Percentiles rank a stretch among this genome's conserved stretches.
Evolutionary conservation across 2,329 filamentous ascomycete species (phyloP).

Genomic region (Venturia carpophila): DNA sequence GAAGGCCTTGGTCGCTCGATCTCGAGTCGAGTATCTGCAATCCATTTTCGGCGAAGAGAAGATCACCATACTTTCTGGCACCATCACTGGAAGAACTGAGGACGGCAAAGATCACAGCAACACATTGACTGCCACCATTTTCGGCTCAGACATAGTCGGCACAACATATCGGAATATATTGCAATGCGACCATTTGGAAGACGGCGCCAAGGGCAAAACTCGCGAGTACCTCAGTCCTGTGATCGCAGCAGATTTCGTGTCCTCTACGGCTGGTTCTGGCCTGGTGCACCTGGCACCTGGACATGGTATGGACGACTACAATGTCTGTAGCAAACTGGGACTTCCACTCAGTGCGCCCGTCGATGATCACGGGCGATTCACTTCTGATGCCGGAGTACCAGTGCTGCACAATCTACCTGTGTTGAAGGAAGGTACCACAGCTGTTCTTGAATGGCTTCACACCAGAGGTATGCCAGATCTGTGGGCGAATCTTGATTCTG

Average conservation of each 20-base stretch:
- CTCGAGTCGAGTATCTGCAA: constrained; percentile 52
- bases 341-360: constrained; percentile 71
- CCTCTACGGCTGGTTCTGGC: constrained; percentile 81
- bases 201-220: constrained; percentile 32
- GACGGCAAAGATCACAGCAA: constrained; percentile 42
- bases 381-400: constrained; percentile 63
- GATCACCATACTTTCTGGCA: constrained; percentile 57
- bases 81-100: constrained; percentile 34
- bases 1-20: constrained; percentile 50
- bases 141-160: constrained; percentile 13
- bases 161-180: constrained; percentile 10
- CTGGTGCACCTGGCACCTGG: constrained; percentile 93
- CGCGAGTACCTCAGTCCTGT: constrained; percentile 51
- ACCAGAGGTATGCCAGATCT: background rate
- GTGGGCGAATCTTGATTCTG: background rate
- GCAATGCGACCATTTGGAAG: constrained; percentile 37
- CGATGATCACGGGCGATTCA: constrained; percentile 74
- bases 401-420: constrained; percentile 64
- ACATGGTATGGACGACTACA: constrained; percentile 94
- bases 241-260: constrained; percentile 81
- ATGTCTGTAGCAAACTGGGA: constrained; percentile 61
- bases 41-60: constrained; percentile 38
- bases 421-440: constrained; percentile 58
- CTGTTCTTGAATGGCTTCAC: constrained; percentile 60
- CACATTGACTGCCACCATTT: constrained; percentile 49